Base-by-base conservation (phyloP, 2,329 filamentous ascomycete genomes). In the Mycocentrospora acerina region DNA sequence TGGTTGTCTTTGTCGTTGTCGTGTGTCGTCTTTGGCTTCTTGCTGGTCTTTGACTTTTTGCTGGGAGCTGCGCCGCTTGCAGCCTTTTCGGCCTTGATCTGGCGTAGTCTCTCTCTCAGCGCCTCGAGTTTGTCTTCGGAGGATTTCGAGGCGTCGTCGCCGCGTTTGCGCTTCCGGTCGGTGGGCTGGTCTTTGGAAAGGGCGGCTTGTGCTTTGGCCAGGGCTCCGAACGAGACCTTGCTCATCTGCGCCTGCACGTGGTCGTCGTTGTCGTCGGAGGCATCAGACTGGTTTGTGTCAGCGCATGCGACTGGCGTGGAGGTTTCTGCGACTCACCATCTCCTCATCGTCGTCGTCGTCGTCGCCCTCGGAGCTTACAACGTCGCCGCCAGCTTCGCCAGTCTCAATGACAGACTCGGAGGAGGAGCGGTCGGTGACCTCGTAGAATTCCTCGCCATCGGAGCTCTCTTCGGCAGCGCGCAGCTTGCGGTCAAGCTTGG, bases 221-320 rank as follows among this genome's bases (percentile, higher is more conserved):
- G 75, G n/a, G 88, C 87, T 47, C 90, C 90, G 59, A 97, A 96
- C 16, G 90, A 93, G 50, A 96, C 81, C 44, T 73, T 76, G 56
- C 72, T 75, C 41, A 83, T 67, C 24, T 70, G 62, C 11, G 69
- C 62, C 32, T 72, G 60, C 16, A 72, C 67, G 37, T 73, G 66
- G 2, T 66, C 62, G n/a, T n/a, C n/a, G n/a, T n/a, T n/a, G 26
- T 67, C 63, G 17, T 72, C 66, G 14, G 64, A 64, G 12, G 54
- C 59, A n/a, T 67, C 61, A 38, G 44, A 46, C 44, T 61, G 35
- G n/a, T 7, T 3, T 2, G 12, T 33, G 27, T 61, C 33, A 59
- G 48, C 13, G 9, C 2, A n/a, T 2, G 24, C 26, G 5, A n/a
- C 15, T 29, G 24, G 24, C 24, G 12, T 7, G 12, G 12, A 8